These are phyloP conservation scores for Discostella stelligeroides DNA, from an alignment of 108 stramenopile species.

Conservation along the genomic window DNA sequence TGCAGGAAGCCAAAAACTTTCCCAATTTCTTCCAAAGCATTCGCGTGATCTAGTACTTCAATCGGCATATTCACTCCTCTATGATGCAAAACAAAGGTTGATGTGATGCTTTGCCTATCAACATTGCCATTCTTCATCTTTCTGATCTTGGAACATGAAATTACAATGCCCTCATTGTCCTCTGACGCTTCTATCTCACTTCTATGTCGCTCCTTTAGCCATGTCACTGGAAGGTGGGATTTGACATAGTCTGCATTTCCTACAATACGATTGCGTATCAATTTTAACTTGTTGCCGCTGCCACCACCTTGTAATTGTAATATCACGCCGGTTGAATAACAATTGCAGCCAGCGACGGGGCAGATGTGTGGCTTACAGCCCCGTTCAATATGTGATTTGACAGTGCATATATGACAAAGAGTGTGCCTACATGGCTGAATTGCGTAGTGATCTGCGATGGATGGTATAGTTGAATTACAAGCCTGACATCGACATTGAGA, in stretches of 20 bases:
- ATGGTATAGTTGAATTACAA: neutral
- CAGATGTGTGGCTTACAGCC: neutral
- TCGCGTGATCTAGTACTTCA: neutral
- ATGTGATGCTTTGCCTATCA: neutral
- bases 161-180: too few relatives aligned
- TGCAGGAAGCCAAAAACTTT: neutral
- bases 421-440: neutral
- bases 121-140: neutral
- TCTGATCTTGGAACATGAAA: neutral
- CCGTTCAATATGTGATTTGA: neutral
- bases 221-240: neutral
- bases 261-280: neutral
- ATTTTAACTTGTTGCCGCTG: neutral
- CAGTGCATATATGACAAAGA: constrained; percentile 1
- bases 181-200: neutral
- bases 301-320: neutral
- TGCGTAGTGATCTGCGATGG: neutral
- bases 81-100: neutral
- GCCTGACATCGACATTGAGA: neutral
- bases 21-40: neutral
- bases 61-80: neutral
- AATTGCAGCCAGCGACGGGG: neutral
- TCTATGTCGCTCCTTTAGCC: constrained; percentile 3
- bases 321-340: too few relatives aligned
- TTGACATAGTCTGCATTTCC: constrained; percentile 1